Base-by-base conservation (phyloP, 176 grass and related monocot genomes). In the Triticum monococcum region DNA sequence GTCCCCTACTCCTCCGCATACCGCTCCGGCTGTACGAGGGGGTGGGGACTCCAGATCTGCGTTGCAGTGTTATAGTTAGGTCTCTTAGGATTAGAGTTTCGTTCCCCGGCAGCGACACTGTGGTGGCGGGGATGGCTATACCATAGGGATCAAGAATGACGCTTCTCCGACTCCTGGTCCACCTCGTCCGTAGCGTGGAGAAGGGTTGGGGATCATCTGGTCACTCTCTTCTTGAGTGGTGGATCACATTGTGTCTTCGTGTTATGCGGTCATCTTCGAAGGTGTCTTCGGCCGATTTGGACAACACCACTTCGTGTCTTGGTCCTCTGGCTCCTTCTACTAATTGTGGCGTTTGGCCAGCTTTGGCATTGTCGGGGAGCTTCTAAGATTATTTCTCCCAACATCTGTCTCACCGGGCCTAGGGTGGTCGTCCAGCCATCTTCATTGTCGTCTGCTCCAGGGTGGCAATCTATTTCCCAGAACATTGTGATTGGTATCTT, bases 341-440 rank as follows among this genome's bases (percentile, higher is more conserved):
- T 6, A 4, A 25, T 6, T 0, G 12, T 7, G 12, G 5, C 0
- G 25, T 30, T 65, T 0, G 1, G 25, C 4, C 5, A 30, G 25
- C 25, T 65, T 65, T 3, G 4, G 3, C 11, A 1, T 65, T 5
- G 25, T 30, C 5, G 2, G 1, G 25, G 25, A 28, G 11, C 12
- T 65, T 28, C 23, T 30, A 12, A 28, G 63, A 0, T 30, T 7
- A 65, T 12, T 2, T 65, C 1, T 30, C 63, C 26, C 1, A 25
- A 1, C 24, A 26, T 65, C 12, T 65, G 2, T 5, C 25, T 28
- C 11, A 2, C 63, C 12, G 0, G 26, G 12, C 37, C 63, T 65
- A 0, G 25, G 12, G 24, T 65, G 25, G 63, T 7, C 4, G 1
- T 65, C 25, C 2, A 65, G 5, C 25, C 63, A 24, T 65, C 12